These are phyloP conservation scores for Phlebiopsis gigantea DNA, from an alignment of 768 basidiomycete species.

Conservation along the genomic window DNA sequence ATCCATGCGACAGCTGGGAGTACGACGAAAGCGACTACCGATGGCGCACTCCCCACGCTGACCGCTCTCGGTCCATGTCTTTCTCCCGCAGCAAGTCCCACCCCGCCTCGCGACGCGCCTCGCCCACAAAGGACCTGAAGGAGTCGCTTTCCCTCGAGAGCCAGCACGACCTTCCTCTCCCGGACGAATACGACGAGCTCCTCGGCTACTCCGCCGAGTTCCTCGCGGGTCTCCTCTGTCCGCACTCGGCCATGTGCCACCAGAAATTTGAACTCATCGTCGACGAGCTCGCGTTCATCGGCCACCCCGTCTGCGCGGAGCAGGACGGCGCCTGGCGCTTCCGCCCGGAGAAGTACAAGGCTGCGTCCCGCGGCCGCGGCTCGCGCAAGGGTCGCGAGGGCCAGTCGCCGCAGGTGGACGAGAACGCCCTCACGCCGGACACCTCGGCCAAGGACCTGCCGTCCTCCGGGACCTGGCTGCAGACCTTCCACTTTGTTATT, in stretches of 20 bases:
- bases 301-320: slow-evolving; percentile 87
- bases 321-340: slow-evolving; percentile 72
- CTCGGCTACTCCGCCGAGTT: slow-evolving; percentile 80
- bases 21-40: slow-evolving; percentile 43
- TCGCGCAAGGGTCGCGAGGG: slow-evolving; percentile 33
- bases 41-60: slow-evolving; percentile 54
- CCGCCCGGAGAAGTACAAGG: slow-evolving; percentile 52
- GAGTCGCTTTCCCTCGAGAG: slow-evolving; percentile 1
- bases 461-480: slow-evolving; percentile 44
- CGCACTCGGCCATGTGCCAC: slow-evolving; percentile 77
- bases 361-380: slow-evolving; percentile 50
- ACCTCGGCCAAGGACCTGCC: slow-evolving; percentile 20
- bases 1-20: not conserved
- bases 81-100: slow-evolving; percentile 42
- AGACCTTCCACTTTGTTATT: slow-evolving; percentile 81
- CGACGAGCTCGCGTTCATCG: slow-evolving; percentile 89
- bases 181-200: slow-evolving; percentile 50
- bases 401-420: slow-evolving; percentile 23
- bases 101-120: slow-evolving; percentile 45
- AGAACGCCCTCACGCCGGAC: slow-evolving; percentile 28
- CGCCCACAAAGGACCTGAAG: slow-evolving; percentile 41
- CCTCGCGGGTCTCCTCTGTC: slow-evolving; percentile 76
- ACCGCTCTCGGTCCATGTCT: slow-evolving; percentile 47
- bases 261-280: slow-evolving; percentile 91
- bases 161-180: slow-evolving; percentile 4